Evolutionary conservation across 2,329 filamentous ascomycete species (phyloP), one percentile per base, ranked within the genome.

Genomic region (Cladophialophora chaetospira): DNA sequence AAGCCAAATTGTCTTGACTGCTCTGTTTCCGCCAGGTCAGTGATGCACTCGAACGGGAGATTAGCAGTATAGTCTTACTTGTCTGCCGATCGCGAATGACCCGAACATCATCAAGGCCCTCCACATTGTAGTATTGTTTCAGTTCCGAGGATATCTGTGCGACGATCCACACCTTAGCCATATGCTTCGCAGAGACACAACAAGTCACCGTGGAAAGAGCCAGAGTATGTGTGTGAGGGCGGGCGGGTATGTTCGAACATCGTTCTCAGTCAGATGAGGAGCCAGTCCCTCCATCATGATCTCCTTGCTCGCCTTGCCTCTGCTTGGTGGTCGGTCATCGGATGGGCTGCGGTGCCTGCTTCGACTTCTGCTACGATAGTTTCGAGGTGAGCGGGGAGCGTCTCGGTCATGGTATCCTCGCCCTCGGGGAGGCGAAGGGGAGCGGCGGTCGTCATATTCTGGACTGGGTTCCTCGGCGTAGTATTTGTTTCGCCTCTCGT

Each of bases 41-140:
- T 29, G 28, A 47, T 33, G 6, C 23, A 15, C 28, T 17, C 9
- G n/a, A 19, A 53, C 52, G 15, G 21, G 21, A 40, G 43, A 49
- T 58, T n/a, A n/a, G n/a, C n/a, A n/a, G n/a, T n/a, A n/a, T n/a
- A n/a, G n/a, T n/a, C 60, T 61, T 71, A 83, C 82, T 82, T 17
- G 81, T 83, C 58, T 81, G 78, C 54, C 80, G 77, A 63, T 84
- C 81, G 57, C 80, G 79, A 63, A 84, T 84, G 49, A 84, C 73
- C 15, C 80, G 75, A 45, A 84, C 73, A 63, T 83, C 80, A 65
- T 83, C 80, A 58, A 84, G 69, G n/a, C 74, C 75, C 55, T 78
- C 73, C 60, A 81, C 71, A 65, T 76, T 71, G 62, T 82, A 78
- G 62, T 73, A 75, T 63, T 79, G 75, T 63, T 73, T 72, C 65